Evolutionary conservation across 2,329 filamentous ascomycete species (phyloP), one percentile per base, ranked within the genome.

Genomic region (Podosphaera leucotricha): DNA sequence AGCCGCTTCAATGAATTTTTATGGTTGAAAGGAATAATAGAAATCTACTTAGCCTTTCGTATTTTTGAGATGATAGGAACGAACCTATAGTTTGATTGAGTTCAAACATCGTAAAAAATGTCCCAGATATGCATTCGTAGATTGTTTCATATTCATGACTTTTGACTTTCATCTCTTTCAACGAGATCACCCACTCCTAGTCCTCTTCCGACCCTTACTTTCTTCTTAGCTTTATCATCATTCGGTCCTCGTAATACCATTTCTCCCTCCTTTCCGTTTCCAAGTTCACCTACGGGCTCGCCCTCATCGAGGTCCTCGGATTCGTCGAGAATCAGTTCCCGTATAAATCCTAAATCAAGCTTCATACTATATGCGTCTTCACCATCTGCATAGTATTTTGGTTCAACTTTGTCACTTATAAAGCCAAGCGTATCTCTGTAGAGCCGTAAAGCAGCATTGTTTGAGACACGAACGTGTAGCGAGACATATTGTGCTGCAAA

Each of bases 361-460:
- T 77, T 77, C 90, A 98, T 98, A 58, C 76, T 81, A 59, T 77
- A 93, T 33, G 90, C 90, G 65, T 98, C 84, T 65, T 98, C 90
- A 47, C 87, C 87, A 61, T 98, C 90, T 46, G 90, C 90, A 60
- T 98, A 98, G 71, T 93, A 93, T 64, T 86, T 90, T 41, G 71
- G 60, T 63, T 92, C 84, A 10, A 79, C 75, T 66, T 85, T 90
- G 51, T 90, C 83, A 52, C 82, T 80, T 58, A 77, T 72, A 68
- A 94, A 95, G 44, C 83, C 78, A 0, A 94, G 74, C 0, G 86
- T 94, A 59, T 92, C 80, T 54, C 84, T 77, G 71, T 98, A 98
- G 19, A 98, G 72, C 55, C 81, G 82, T 49, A 93, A 73, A 21
- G 90, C 90, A 6, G 90, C 90, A 48, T 73, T 72, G 68, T 98